Evolutionary conservation across 768 basidiomycete genomes (phyloP), one percentile per base, ranked within the genome.

Genomic region (Trametes villosa): DNA sequence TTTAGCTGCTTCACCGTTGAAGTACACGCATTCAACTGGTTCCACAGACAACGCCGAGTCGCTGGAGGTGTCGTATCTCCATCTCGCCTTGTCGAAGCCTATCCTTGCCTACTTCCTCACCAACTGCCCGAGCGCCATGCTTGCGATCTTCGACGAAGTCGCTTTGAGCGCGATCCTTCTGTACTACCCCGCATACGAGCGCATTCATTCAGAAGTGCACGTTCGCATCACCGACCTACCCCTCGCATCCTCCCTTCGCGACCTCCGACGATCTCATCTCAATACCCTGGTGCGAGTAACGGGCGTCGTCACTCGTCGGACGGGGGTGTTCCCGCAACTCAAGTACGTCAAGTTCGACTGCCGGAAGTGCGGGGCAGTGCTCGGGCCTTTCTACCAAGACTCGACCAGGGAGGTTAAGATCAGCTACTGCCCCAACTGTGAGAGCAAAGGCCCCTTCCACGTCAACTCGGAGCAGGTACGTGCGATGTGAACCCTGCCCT

Each of bases 261-360:
- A 98, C 70, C 86, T 99, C 34, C 89, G 97, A 27, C 89, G 97
- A 48, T 83, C 86, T 40, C 90, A 98, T 70, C 82, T 98, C 49
- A 98, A 98, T 78, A 94, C 92, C 65, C 88, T 99, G 42, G 95
- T 99, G 31, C 90, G 97, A 36, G 91, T 99, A 8, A 86, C 89
- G 9, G 97, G 97, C 13, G 97, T 99, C 18, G 97, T 99, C 45
- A 99, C 97, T 1, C 81, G 97, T 59, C 83, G 97, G 38, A 94
- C 88, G 9, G 96, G 97, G 11, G 96, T 99, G 11, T 98, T 98
- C 76, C 97, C 97, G n/a, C 97, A 99, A 74, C 79, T 99, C 60
- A 98, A 99, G 78, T 97, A 98, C 70, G 96, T 99, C 74, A 98
- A 98, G 73, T 99, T 99, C 69, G 94, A 98, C 73, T 99, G 97